These are phyloP conservation scores for Blastobotrys muscicola DNA, from an alignment of 805 yeast genomes.

Conservation along the genomic window DNA sequence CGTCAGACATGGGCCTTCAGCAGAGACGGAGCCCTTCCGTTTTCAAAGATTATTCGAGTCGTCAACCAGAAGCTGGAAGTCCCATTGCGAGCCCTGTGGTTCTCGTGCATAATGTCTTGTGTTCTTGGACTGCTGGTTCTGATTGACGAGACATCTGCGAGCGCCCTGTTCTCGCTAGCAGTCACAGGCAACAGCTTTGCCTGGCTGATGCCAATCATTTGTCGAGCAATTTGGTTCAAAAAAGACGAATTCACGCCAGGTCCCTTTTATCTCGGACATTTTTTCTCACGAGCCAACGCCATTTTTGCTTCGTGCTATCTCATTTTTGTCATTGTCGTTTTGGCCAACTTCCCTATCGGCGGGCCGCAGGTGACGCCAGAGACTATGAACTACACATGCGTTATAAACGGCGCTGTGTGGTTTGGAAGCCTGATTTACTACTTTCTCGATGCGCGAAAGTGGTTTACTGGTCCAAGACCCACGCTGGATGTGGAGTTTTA, in stretches of 20 bases:
- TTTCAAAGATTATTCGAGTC: constrained; percentile 44
- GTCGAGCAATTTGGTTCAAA: constrained; percentile 41
- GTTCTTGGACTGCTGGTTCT: constrained; percentile 49
- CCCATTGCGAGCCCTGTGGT: constrained; percentile 55
- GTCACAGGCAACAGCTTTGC: constrained; percentile 55
- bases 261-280: constrained; percentile 51
- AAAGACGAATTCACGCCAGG: constrained; percentile 51
- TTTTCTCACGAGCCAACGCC: constrained; percentile 37
- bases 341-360: constrained; percentile 51
- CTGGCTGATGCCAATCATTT: constrained; percentile 52
- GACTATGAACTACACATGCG: constrained; percentile 63
- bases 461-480: constrained; percentile 46
- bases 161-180: constrained; percentile 55
- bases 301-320: constrained; percentile 42
- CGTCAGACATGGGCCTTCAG: constrained; percentile 71
- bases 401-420: constrained; percentile 55
- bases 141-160: constrained; percentile 51
- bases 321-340: constrained; percentile 38
- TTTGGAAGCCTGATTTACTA: constrained; percentile 43
- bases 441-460: constrained; percentile 41
- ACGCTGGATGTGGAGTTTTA: constrained; percentile 12
- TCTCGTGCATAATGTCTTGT: constrained; percentile 40
- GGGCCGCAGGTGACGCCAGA: constrained; percentile 26
- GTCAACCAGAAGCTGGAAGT: constrained; percentile 48
- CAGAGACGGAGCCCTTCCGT: constrained; percentile 67